Conservation (phyloP, 352 stramenopile species). For the Globisporangium heterothallicum region DNA sequence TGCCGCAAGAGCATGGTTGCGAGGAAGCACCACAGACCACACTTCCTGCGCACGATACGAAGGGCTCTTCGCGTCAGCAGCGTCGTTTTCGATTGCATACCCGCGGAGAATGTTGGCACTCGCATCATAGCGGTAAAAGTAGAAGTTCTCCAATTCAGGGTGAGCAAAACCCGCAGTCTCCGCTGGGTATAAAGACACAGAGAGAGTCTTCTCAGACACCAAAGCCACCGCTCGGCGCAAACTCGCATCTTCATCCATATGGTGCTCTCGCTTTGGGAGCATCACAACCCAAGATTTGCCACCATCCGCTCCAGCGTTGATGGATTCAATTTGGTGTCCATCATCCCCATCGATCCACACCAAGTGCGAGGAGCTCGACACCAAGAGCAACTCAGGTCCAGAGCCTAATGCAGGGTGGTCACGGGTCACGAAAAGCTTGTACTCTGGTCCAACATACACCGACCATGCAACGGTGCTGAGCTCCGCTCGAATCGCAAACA, state of each 20-base stretch:
- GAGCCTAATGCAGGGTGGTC: slow-evolving; percentile 70
- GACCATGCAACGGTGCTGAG: slow-evolving; percentile 70
- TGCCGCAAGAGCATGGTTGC: slow-evolving; percentile 47
- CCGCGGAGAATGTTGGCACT: slow-evolving; percentile 40
- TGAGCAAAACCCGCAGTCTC: slow-evolving; percentile 32
- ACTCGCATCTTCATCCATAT: slow-evolving; percentile 52
- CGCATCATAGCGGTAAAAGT: slow-evolving; percentile 74
- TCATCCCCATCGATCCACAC: slow-evolving; percentile 72
- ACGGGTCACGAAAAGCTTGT: slow-evolving; percentile 70
- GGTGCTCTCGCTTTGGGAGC: slow-evolving; percentile 70
- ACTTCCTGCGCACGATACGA: slow-evolving; percentile 44
- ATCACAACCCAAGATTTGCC: slow-evolving; percentile 54
- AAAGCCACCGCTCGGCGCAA: slow-evolving; percentile 57
- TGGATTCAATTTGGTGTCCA: slow-evolving; percentile 38
- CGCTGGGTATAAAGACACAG: slow-evolving; percentile 54
- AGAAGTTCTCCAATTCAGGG: slow-evolving; percentile 65
- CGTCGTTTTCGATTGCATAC: slow-evolving; percentile 43
- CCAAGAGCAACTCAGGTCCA: slow-evolving; percentile 64
- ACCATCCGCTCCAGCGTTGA: slow-evolving; percentile 14
- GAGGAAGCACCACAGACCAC: slow-evolving; percentile 67
- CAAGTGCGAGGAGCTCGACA: slow-evolving; percentile 54
- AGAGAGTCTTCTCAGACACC: slow-evolving; percentile 37
- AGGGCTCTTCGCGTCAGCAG: slow-evolving; percentile 3
- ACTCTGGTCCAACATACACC: slow-evolving; percentile 56
- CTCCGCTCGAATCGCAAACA: slow-evolving; percentile 77